Evolutionary conservation across 2,329 filamentous ascomycete genomes (phyloP), one percentile per base, ranked within the genome.

Genomic region (Monilinia aucupariae): DNA sequence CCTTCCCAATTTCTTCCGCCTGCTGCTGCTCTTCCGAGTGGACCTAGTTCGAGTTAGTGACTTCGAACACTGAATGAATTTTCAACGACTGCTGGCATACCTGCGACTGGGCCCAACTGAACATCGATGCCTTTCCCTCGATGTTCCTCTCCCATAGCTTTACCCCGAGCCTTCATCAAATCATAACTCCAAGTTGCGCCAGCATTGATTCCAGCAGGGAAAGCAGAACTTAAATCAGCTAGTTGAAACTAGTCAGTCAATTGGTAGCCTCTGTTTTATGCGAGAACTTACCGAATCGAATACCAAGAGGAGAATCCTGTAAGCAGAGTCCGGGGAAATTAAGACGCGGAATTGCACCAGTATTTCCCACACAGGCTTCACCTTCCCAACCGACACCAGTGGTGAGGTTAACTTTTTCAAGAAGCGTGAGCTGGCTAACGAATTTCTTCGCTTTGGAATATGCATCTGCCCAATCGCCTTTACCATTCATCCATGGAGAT

Each of bases 341-440:
- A 2, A 74, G 62, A 30, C 72, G 64, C 5, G 73, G 73, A 64
- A 74, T 71, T 13, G 68, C 64, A 10, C 72, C 72, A 30, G 71
- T 73, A 53, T 74, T 73, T 32, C 72, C 72, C 30, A 74, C 71
- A 62, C 72, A 74, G 41, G 65, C 47, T 49, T 72, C 69, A 1
- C 68, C 71, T 47, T 71, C 65, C 71, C 72, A 74, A 30, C 73
- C 73, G 25, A 88, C 87, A 75, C 93, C 93, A 0, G 92, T 97
- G 3, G 94, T 97, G 66, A 99, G 76, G 75, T 97, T 97, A 76
- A 97, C 91, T 77, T 93, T 93, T 74, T 93, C 90, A 1, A 89
- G 88, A 62, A 93, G 75, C 0, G 89, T 92, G 84, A 93, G 90
- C 54, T 84, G 82, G 64, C 84, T 83, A 20, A 93, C 89, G 30